Base-by-base conservation (phyloP, 106 monocot species). In the Alisma plantagoaquatica region DNA sequence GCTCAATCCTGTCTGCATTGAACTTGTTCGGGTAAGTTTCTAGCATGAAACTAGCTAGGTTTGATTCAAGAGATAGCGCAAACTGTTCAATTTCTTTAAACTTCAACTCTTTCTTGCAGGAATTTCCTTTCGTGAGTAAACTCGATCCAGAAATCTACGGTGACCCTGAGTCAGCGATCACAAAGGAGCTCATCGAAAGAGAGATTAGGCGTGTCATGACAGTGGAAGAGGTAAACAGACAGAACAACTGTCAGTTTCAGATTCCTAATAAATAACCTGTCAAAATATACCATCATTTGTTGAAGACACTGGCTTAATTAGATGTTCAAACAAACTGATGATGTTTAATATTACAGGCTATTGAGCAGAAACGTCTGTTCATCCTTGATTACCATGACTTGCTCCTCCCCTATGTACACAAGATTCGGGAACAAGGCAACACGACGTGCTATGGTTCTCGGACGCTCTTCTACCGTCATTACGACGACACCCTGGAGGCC, bases 301-400 rank as follows among this genome's bases (percentile, higher is more conserved):
- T n/a, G n/a, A n/a, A n/a, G n/a, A n/a, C n/a, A n/a, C n/a, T n/a
- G n/a, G n/a, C n/a, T n/a, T n/a, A n/a, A n/a, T n/a, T n/a, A n/a
- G n/a, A n/a, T n/a, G n/a, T n/a, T n/a, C n/a, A n/a, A 42, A 42
- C 35, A 6, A 38, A 38, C 35, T 38, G 6, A 14, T 38, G 35
- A 38, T 38, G 6, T 7, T 38, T 38, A 6, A 6, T 7, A 7
- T 7, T 48, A 10, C 67, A 80, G 80, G 74, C 82, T 25, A 78
- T 82, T 20, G 57, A 75, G 47, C 66, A 56, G 47, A 45, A 81
- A 10, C 72, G 65, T 49, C 54, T 86, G 41, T 86, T 77, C 67
- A 81, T 86, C 43, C 61, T 77, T 22, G 86, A 86, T 42, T 81
- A 74, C 49, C 86, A 86, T 59, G 87, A 87, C 57, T 28, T 77